phyloP scores from a whole-genome alignment of 1,284 basidiomycete species.

The Fomes fomentarius region DNA sequence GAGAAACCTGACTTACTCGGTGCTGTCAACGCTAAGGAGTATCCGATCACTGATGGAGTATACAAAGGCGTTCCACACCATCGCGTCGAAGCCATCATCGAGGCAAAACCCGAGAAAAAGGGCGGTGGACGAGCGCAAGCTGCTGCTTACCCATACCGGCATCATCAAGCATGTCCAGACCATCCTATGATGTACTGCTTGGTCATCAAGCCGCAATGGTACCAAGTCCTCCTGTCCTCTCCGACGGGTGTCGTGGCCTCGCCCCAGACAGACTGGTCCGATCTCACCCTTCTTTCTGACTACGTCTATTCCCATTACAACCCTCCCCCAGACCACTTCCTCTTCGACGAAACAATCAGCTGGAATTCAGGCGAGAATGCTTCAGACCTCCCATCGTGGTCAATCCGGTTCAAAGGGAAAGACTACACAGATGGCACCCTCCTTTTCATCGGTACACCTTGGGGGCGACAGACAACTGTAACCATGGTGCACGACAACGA shows the following conservation, averaged over 20 bases:
- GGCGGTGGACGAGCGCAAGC: neutral
- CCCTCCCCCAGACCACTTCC: neutral
- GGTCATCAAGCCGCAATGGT: neutral
- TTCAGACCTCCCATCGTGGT: neutral
- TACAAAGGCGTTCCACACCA: neutral
- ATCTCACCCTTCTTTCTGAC: neutral
- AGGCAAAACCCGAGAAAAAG: neutral
- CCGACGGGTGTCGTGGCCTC: neutral
- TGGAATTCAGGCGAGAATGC: neutral
- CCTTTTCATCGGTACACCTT: neutral
- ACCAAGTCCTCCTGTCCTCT: slow-evolving; percentile 1
- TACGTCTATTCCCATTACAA: slow-evolving; percentile 5
- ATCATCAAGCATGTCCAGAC: neutral
- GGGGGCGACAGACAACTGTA: neutral
- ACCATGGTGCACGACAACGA: neutral
- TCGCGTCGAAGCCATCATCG: neutral
- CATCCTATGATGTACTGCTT: neutral
- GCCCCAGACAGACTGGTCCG: neutral
- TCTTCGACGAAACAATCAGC: neutral
- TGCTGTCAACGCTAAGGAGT: neutral
- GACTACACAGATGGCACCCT: neutral
- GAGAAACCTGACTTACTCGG: neutral
- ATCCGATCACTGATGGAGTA: neutral
- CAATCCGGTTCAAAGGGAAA: neutral
- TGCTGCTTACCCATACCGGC: neutral